phyloP scores from a whole-genome alignment of 192 early-diverging fungal species.

The Coemansia umbellata region DNA sequence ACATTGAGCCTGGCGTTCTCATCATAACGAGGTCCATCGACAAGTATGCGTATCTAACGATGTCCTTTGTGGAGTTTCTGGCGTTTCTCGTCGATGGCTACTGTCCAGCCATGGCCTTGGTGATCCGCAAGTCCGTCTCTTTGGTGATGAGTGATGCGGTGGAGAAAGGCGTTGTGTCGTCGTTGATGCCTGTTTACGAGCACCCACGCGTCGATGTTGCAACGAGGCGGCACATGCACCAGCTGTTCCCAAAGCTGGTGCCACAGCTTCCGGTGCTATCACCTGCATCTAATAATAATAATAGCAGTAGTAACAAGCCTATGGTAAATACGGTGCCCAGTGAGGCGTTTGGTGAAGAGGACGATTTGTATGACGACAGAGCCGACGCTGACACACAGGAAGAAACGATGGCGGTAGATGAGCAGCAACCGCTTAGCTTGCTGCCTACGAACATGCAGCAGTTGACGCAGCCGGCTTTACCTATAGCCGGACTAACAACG shows the following conservation, averaged over 20 bases:
- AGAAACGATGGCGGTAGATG: neutral
- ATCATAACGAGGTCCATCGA: slow-evolving; percentile 67
- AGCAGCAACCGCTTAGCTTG: too few relatives aligned
- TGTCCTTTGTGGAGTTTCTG: slow-evolving; percentile 69
- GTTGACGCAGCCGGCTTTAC: too few relatives aligned
- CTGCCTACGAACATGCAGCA: too few relatives aligned
- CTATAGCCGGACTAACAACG: neutral
- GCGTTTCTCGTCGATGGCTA: slow-evolving; percentile 59
- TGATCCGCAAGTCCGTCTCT: slow-evolving; percentile 51
- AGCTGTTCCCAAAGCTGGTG: slow-evolving; percentile 29
- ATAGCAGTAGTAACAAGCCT: neutral
- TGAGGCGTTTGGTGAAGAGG: neutral
- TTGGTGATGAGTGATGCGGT: slow-evolving; percentile 58
- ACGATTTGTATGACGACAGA: too few relatives aligned
- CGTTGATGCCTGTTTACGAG: slow-evolving; percentile 48
- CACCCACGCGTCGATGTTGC: slow-evolving; percentile 14
- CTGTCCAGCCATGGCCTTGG: slow-evolving; percentile 46
- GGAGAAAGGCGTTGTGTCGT: slow-evolving; percentile 58
- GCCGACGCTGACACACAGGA: too few relatives aligned
- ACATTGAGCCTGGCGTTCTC: slow-evolving; percentile 68
- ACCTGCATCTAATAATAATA: slow-evolving; percentile 7
- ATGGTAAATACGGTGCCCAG: neutral
- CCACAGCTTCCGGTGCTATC: slow-evolving; percentile 17
- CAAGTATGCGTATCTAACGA: slow-evolving; percentile 60
- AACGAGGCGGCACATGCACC: slow-evolving; percentile 29